Conservation (phyloP, 139 green algal genomes). For the Zygnema cylindricum region DNA sequence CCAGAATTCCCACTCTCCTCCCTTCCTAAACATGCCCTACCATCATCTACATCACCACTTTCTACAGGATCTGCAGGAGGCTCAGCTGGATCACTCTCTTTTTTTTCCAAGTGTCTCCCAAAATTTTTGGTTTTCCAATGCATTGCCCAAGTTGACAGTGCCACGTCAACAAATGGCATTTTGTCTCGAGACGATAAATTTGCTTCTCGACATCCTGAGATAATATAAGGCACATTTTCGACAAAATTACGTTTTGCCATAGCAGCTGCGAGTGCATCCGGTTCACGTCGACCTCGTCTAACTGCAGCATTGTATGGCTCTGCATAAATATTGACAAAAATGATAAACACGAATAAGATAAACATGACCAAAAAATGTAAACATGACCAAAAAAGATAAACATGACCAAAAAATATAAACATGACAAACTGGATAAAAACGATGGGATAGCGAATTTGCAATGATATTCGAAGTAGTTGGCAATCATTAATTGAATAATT, state of each 20-base stretch:
- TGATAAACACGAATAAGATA: too few species aligned
- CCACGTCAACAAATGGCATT: slow-evolving; percentile 3
- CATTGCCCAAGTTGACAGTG: not conserved
- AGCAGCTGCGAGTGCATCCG: slow-evolving; percentile 42
- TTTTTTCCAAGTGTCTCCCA: too few species aligned
- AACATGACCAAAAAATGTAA: too few species aligned
- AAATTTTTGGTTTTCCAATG: not conserved
- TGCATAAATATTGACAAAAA: too few species aligned
- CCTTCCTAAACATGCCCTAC: too few species aligned
- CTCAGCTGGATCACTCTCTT: too few species aligned
- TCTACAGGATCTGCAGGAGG: too few species aligned
- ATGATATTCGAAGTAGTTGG: too few species aligned
- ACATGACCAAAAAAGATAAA: too few species aligned
- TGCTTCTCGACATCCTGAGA: not conserved
- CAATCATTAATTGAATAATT: too few species aligned
- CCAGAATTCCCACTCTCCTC: slow-evolving; percentile 2
- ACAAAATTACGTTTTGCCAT: slow-evolving; percentile 57
- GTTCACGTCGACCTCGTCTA: slow-evolving; percentile 25
- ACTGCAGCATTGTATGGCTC: slow-evolving; percentile 45
- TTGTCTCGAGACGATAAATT: not conserved
- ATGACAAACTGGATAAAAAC: not conserved
- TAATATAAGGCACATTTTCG: slow-evolving; percentile 49
- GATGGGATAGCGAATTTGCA: too few species aligned
- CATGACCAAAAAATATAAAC: not conserved
- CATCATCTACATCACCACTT: too few species aligned